Percentiles rank a stretch among this genome's conserved stretches.
Conservation (phyloP, 768 basidiomycete species). For the Brasilioporus rufonigricans region DNA sequence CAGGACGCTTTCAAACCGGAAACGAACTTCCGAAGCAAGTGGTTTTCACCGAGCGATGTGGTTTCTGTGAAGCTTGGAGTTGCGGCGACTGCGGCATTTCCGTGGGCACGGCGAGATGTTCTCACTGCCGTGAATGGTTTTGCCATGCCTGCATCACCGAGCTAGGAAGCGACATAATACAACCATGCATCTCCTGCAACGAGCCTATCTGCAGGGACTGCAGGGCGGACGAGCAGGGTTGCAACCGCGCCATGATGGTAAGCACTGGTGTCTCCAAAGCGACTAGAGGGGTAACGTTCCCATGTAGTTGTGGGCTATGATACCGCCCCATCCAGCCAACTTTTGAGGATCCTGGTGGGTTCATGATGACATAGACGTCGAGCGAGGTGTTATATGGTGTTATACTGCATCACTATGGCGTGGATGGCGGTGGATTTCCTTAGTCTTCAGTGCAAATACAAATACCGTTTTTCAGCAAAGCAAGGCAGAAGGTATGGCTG, state of each 20-base stretch:
- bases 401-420: too few relatives aligned
- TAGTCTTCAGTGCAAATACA: too few relatives aligned
- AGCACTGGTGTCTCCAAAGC: not conserved
- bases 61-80: not conserved
- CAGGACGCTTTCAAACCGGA: not conserved
- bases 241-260: not conserved
- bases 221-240: not conserved
- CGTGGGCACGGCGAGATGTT: not conserved
- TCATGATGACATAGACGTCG: not conserved
- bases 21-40: not conserved
- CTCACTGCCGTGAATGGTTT: not conserved
- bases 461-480: too few relatives aligned
- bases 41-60: not conserved
- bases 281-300: not conserved
- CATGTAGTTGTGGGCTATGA: not conserved
- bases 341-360: not conserved
- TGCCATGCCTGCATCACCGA: conserved; percentile 1
- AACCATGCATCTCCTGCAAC: conserved; percentile 1
- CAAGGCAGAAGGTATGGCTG: too few relatives aligned
- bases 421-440: not conserved
- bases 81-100: conserved; percentile 5
- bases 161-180: not conserved
- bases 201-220: conserved; percentile 1
- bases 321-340: not conserved
- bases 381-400: not conserved